Base-by-base conservation (phyloP, 352 stramenopile genomes). In the Pythium sp. region DNA sequence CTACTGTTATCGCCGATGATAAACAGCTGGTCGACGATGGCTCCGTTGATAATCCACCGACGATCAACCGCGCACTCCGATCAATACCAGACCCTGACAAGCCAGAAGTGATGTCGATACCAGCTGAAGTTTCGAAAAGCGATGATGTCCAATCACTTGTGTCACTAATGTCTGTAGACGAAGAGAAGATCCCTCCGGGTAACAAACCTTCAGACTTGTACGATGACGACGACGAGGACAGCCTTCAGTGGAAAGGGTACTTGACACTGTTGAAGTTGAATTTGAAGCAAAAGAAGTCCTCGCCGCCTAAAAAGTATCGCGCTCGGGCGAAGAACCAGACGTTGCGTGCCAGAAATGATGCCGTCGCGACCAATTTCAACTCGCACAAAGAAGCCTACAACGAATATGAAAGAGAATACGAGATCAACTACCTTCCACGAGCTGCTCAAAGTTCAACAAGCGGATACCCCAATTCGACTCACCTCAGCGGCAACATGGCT, bases 231-330 rank as follows among this genome's bases (percentile, higher is more conserved):
- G 47, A 49, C 15, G 58, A 51, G 5, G 65, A 66, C 34, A 41
- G 62, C n/a, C 67, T 72, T 26, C 65, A 77, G n/a, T 84, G 77
- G 77, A 66, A 74, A 69, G 68, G 63, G 3, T 76, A 79, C 30
- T 51, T 84, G 56, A 81, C 71, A 34, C 64, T 84, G n/a, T 66
- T 84, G 15, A 72, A 75, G 36, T 69, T 72, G 24, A 69, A 60
- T 28, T 58, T 84, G 30, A 70, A 78, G 22, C 72, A 81, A 20
- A 81, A 82, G 55, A 75, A 74, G 30, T 58, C 28, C 18, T 71
- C 70, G 15, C 69, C 69, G 1, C 65, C 53, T 0, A 80, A 73
- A 30, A 73, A 54, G 30, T 32, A 61, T 36, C 61, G 57, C 20
- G 64, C 51, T 3, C 68, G 78, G 34, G n/a, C 57, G 11, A 46